Percentiles rank a stretch among this genome's conserved stretches.
Evolutionary conservation across 176 grass and related monocot species (phyloP).

Genomic region (Phoenix dactylifera): DNA sequence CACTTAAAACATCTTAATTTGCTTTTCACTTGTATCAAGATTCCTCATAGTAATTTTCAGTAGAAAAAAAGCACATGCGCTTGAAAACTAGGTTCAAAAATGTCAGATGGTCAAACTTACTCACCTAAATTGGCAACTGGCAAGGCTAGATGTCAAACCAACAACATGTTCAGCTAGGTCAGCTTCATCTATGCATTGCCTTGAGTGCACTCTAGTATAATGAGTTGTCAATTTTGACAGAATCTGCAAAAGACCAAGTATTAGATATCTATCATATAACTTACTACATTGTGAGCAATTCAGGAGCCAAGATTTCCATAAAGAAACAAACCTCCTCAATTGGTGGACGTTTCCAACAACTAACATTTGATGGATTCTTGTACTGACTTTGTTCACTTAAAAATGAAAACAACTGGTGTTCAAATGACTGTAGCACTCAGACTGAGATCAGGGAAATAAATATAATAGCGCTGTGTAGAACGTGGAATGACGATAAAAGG

Average conservation of each 20-base stretch:
- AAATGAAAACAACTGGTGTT: constrained; percentile 2
- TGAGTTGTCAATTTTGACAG: constrained; percentile 68
- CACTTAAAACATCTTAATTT: no score
- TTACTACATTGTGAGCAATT: neutral
- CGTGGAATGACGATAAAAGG: no score
- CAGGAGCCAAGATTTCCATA: constrained; percentile 3
- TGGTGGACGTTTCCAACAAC: constrained; percentile 51
- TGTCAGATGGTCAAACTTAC: neutral
- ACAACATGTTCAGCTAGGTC: constrained; percentile 86
- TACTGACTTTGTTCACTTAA: constrained; percentile 71
- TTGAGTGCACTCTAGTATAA: constrained; percentile 65
- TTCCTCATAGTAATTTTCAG: no score
- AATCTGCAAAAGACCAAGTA: constrained; percentile 26
- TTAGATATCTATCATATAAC: constrained; percentile 10
- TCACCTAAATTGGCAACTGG: constrained; percentile 66
- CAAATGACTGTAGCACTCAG: neutral
- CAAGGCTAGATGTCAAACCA: constrained; percentile 76
- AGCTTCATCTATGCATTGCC: constrained; percentile 82
- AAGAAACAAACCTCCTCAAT: constrained; percentile 56
- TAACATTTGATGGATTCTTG: constrained; percentile 44
- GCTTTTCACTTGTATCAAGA: no score
- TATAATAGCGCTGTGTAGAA: neutral
- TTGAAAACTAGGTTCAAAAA: no score
- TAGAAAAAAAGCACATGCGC: no score
- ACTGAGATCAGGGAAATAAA: neutral